These are phyloP conservation scores for Xylogone sp. DNA, from an alignment of 2,329 filamentous ascomycete species.

Conservation along the genomic window DNA sequence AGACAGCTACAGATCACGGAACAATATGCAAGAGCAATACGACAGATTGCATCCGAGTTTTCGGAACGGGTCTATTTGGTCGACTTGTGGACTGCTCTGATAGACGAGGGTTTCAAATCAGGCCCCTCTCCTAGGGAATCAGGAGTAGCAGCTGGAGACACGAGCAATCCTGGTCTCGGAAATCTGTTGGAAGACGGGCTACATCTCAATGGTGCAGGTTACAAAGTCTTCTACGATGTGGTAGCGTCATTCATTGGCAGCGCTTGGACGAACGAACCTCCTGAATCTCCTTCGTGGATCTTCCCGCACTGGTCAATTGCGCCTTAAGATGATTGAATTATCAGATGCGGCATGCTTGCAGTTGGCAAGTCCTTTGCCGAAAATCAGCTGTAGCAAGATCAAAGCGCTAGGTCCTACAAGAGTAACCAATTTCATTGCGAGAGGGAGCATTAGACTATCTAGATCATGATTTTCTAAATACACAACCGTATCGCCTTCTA, in stretches of 20 bases:
- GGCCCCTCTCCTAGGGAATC: constrained; percentile 50
- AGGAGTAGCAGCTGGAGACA: background rate
- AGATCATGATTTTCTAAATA: too few species aligned
- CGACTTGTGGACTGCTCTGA: constrained; percentile 77
- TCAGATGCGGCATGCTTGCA: too few species aligned
- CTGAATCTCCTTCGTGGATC: constrained; percentile 16
- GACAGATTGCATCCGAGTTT: constrained; percentile 34
- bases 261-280: constrained; percentile 17
- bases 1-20: constrained; percentile 59
- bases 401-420: too few species aligned
- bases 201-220: constrained; percentile 26
- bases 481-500: too few species aligned
- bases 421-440: too few species aligned
- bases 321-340: constrained; percentile 8
- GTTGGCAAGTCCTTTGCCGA: too few species aligned
- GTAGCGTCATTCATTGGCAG: constrained; percentile 18
- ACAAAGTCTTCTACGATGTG: constrained; percentile 22
- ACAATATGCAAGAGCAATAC: constrained; percentile 61
- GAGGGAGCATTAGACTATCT: too few species aligned
- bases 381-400: too few species aligned
- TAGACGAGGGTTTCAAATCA: constrained; percentile 62
- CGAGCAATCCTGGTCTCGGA: constrained; percentile 7
- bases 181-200: constrained; percentile 24
- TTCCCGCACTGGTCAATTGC: constrained; percentile 23
- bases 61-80: constrained; percentile 54